phyloP scores from a whole-genome alignment of 192 early-diverging fungal species.

The Backusella morwellensis region DNA sequence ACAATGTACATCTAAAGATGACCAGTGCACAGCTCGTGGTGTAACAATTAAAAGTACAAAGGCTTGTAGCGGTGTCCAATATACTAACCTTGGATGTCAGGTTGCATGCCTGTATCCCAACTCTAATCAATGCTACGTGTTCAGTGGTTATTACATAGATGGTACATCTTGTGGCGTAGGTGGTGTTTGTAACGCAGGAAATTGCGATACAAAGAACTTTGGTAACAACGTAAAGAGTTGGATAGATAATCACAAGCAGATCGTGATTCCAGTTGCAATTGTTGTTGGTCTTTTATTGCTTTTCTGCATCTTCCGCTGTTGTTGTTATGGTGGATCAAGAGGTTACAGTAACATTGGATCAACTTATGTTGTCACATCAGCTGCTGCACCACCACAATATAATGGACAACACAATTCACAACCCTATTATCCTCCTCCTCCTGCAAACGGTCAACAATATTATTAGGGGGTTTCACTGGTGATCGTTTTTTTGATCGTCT shows the following conservation, averaged over 20 bases:
- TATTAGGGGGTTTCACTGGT: too few species aligned
- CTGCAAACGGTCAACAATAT: background rate
- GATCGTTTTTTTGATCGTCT: too few species aligned
- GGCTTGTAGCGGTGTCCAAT: conserved; percentile 53
- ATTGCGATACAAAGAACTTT: conserved; percentile 35
- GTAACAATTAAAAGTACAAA: conserved; percentile 50
- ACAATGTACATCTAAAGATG: conserved; percentile 72
- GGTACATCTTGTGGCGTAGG: conserved; percentile 73
- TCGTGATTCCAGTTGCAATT: conserved; percentile 42
- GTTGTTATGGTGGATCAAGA: conserved; percentile 2
- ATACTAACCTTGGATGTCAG: background rate
- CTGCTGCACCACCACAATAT: background rate
- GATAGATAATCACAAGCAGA: conserved; percentile 43
- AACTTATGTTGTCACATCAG: background rate
- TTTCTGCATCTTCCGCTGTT: conserved; percentile 26
- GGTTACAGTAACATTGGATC: conserved; percentile 5
- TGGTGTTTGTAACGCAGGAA: conserved; percentile 62
- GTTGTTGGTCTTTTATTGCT: conserved; percentile 40
- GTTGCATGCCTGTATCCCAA: background rate
- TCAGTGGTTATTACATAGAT: conserved; percentile 68
- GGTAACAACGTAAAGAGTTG: conserved; percentile 39
- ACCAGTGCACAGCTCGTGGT: conserved; percentile 67
- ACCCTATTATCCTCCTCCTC: conserved; percentile 12
- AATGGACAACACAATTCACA: background rate
- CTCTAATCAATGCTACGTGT: conserved; percentile 41